Evolutionary conservation across 2,329 filamentous ascomycete genomes (phyloP).

Genomic region (Trichoderma sp.): DNA sequence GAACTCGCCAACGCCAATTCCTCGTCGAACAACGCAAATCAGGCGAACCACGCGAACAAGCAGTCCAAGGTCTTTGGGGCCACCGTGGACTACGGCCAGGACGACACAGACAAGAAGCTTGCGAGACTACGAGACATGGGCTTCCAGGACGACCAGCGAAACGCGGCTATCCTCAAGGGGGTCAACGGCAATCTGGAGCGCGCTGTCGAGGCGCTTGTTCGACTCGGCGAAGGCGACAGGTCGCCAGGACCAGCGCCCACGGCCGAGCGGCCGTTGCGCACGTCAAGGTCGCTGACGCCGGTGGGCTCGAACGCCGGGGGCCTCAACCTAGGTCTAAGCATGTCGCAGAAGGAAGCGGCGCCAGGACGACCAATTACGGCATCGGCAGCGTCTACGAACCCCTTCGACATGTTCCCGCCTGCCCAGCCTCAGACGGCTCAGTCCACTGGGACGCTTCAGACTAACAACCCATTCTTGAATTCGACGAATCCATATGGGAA

Average conservation of each 20-base stretch:
- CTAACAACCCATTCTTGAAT: conserved; percentile 57
- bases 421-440: conserved; percentile 64
- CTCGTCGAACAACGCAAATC: conserved; percentile 45
- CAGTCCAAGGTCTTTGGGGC: conserved; percentile 70
- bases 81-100: conserved; percentile 57
- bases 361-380: conserved; percentile 45
- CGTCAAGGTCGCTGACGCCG: conserved; percentile 59
- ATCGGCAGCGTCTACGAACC: conserved; percentile 61
- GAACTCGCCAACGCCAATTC: conserved; percentile 37
- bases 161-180: conserved; percentile 77
- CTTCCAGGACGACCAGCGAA: conserved; percentile 80
- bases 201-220: conserved; percentile 80
- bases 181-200: conserved; percentile 83
- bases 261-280: conserved; percentile 51
- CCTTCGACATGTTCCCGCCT: conserved; percentile 63
- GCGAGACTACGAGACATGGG: conserved; percentile 84
- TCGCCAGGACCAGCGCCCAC: conserved; percentile 43
- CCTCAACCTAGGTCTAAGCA: conserved; percentile 41
- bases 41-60: conserved; percentile 57
- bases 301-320: conserved; percentile 44
- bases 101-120: conserved; percentile 76
- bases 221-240: conserved; percentile 72
- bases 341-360: conserved; percentile 36
- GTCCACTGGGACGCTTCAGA: conserved; percentile 64
- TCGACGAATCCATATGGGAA: conserved; percentile 72